Evolutionary conservation across 208 protist genomes (phyloP), one percentile per base, ranked within the genome.

Genomic region (Leishmania gerbilli): DNA sequence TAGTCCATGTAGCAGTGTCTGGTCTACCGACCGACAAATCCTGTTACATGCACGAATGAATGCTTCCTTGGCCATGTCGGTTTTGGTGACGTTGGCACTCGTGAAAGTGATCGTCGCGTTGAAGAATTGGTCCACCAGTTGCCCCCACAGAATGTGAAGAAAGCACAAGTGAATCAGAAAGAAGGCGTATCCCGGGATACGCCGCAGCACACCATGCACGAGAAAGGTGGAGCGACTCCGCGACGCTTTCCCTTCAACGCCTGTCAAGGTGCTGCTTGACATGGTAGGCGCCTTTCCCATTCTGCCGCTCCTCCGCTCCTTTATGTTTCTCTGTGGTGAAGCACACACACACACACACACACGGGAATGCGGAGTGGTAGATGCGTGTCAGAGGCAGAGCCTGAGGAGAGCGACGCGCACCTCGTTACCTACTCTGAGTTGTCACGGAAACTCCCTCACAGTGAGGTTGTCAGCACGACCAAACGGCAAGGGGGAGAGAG

Each of bases 131-230:
- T 85, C 82, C 62, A 82, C 64, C n/a, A 85, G 55, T 67, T 85
- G 71, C 0, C 77, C 82, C 82, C 82, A 85, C 62, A 85, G 64
- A 34, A 85, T 85, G 77, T 85, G 82, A 17, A 85, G 37, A n/a
- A 85, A 85, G 74, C 77, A 81, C n/a, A 85, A 9, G 72, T 85
- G 82, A 1, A 85, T 53, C 40, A 85, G 72, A 65, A 85, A 79
- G 74, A 85, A 85, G 45, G 69, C 51, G 72, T 85, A 85, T 21
- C 82, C 82, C 19, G 82, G 82, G 31, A 85, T 64, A 8, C 82
- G 82, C 2, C 82, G 82, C 24, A 85, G 72, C 17, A 85, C 77
- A 40, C 82, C 72, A 37, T 85, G 82, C 21, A 85, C 67, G 6
- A 81, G 47, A 31, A 85, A 85, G 31, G 60, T 42, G 17, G 49